phyloP scores from a whole-genome alignment of 2,329 filamentous ascomycete species.

The Monosporascus cannonballus region DNA sequence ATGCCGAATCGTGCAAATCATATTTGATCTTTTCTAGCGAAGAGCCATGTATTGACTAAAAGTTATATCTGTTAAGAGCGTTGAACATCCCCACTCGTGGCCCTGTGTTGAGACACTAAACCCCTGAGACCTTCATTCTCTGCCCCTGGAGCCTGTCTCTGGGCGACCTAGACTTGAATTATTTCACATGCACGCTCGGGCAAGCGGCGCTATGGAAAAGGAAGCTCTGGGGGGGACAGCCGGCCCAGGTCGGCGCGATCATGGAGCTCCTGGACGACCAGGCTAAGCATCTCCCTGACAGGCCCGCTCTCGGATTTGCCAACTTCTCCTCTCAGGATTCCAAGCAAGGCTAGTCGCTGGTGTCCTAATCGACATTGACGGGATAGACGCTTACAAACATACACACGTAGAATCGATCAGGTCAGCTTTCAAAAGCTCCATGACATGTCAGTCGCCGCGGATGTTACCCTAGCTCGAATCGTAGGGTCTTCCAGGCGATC shows the following conservation, averaged over 20 bases:
- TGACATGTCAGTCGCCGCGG: constrained; percentile 28
- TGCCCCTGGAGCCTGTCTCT: neutral
- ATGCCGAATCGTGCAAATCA: no score
- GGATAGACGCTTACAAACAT: neutral
- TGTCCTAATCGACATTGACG: neutral
- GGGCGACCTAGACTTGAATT: constrained; percentile 30
- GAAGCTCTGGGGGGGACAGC: constrained; percentile 5
- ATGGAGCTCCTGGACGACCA: constrained; percentile 44
- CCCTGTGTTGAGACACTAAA: neutral
- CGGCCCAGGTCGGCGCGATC: constrained; percentile 37
- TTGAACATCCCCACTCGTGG: no score
- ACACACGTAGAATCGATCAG: constrained; percentile 5
- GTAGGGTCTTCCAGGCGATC: neutral
- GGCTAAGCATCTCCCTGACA: constrained; percentile 29
- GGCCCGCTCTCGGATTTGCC: constrained; percentile 46
- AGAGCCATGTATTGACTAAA: no score
- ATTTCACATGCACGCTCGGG: constrained; percentile 57
- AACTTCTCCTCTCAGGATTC: constrained; percentile 10
- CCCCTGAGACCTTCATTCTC: neutral
- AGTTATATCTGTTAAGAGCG: no score
- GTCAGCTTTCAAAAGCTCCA: constrained; percentile 25
- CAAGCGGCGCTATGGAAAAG: constrained; percentile 38
- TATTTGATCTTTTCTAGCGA: no score
- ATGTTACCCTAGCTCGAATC: constrained; percentile 15
- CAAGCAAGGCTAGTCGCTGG: constrained; percentile 1